Conservation (phyloP, 2,329 filamentous ascomycete genomes). For the Paecilomyces sp. region DNA sequence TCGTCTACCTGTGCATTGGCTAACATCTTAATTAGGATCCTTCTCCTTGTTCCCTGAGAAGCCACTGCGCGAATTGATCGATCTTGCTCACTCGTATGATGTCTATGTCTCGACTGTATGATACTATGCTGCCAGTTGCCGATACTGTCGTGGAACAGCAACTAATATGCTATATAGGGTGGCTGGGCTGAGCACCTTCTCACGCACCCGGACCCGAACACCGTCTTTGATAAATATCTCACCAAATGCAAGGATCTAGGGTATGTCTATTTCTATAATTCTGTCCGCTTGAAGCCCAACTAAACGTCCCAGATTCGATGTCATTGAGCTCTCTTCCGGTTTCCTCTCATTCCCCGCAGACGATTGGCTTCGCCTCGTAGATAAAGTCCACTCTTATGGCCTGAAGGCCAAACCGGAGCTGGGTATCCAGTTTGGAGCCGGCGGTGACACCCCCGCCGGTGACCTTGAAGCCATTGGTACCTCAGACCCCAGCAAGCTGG, state of each 20-base stretch:
- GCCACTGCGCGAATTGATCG: slow-evolving; percentile 40
- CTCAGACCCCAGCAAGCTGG: slow-evolving; percentile 43
- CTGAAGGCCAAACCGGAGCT: slow-evolving; percentile 49
- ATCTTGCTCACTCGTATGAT: slow-evolving; percentile 42
- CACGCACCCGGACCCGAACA: slow-evolving; percentile 38
- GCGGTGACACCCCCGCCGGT: slow-evolving; percentile 44
- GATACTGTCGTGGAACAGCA: background rate
- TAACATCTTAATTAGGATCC: slow-evolving; percentile 26
- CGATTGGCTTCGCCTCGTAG: slow-evolving; percentile 47
- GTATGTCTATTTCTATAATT: slow-evolving; percentile 14
- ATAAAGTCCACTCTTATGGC: slow-evolving; percentile 41
- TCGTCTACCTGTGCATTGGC: background rate
- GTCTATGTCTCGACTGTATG: slow-evolving; percentile 48
- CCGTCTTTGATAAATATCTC: slow-evolving; percentile 47
- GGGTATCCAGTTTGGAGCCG: slow-evolving; percentile 52
- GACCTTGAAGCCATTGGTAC: slow-evolving; percentile 44
- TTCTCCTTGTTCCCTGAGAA: slow-evolving; percentile 46
- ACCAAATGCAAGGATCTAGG: slow-evolving; percentile 45
- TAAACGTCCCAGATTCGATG: slow-evolving; percentile 39
- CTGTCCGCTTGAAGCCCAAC: background rate
- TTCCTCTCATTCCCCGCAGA: slow-evolving; percentile 49
- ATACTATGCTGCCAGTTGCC: background rate
- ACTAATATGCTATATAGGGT: slow-evolving; percentile 25
- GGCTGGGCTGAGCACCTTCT: slow-evolving; percentile 51
- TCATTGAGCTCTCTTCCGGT: slow-evolving; percentile 47